Base-by-base conservation (phyloP, 1,139 yeast species). In the Eremothecium coryli region DNA sequence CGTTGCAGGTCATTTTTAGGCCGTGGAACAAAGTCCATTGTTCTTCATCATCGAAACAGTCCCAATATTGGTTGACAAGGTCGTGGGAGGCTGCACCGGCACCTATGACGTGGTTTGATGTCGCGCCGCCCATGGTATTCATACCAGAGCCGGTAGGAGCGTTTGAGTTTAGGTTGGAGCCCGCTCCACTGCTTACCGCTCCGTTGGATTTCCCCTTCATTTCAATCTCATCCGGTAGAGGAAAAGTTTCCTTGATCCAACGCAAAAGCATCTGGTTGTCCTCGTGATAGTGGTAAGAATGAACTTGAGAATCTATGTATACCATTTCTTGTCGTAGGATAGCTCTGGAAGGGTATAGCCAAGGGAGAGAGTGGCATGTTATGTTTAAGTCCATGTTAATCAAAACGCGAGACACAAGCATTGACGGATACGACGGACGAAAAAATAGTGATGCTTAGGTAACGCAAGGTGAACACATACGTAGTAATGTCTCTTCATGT, bases 31-130 rank as follows among this genome's bases (percentile, higher is more conserved):
- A 17, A 12, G 20, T 22, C 35, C 38, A 37, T 18, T 35, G 35
- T 13, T 37, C 40, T 17, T 37, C 40, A 26, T 35, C 38, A 17
- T 33, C 30, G 26, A 31, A 37, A 23, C 38, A 35, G 31, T 37
- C 40, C 40, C 40, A 37, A 24, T 31, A 37, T 12, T 26, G 28
- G 29, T 37, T 37, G 3, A 33, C 21, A 4, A 24, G 25, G 14
- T 32, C 33, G 23, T 17, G 34, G 16, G 23, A n/a, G 20, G 17
- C 15, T 13, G 15, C 10, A 7, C 17, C 20, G 13, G 28, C 20
- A 18, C 33, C 28, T 16, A 24, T 30, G 18, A 25, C 10, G 13
- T 31, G 30, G 17, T 18, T 26, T 18, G 31, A 26, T 13, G 21
- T 18, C 11, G 25, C 25, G 12, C 18, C 17, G 9, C 31, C 31